Base-by-base conservation (phyloP, 176 grass and related monocot genomes). In the Pontederia paniculata region DNA sequence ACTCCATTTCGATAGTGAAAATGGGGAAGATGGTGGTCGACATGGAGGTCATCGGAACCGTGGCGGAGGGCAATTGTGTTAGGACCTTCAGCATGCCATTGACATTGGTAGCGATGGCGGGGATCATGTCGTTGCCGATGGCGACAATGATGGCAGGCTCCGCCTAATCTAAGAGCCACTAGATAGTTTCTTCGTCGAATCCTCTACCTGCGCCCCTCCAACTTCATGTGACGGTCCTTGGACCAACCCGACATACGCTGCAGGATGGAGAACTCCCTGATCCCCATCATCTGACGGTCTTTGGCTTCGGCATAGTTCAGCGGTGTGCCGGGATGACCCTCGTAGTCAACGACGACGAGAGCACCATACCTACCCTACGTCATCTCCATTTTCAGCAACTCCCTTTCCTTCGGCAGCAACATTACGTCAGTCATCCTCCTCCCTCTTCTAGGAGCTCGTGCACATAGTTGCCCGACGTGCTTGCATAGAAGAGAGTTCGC, bases 131-230 rank as follows among this genome's bases (percentile, higher is more conserved):
- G 10, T 9, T 53, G 15, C 54, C 54, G 10, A 21, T 56, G 54
- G 54, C 21, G 21, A 21, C 54, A 21, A 56, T 56, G 54, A 56
- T 56, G 18, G 54, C 21, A 9, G 18, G 54, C 54, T 56, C 54
- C 1, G 54, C 54, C 0, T 56, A 21, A 18, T 56, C 9, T 1
- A 56, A 21, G 18, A 56, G 54, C 54, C 54, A 56, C 19, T 23
- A 9, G 54, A 28, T 56, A 12, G 54, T 56, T 25, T 56, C 54
- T 10, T 14, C 45, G 11, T 48, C 18, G 21, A 21, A 56, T 56
- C 19, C 54, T 2, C 18, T 10, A 13, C 10, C 54, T 10, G 45
- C 18, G 9, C 17, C 52, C 52, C 12, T 56, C 54, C 2, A 25
- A 9, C 54, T 56, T 56, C 4, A 13, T 23, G 52, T 55, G 52